Conservation (phyloP, 2,329 filamentous ascomycete genomes). For the Phaeosphaeria sp. region DNA sequence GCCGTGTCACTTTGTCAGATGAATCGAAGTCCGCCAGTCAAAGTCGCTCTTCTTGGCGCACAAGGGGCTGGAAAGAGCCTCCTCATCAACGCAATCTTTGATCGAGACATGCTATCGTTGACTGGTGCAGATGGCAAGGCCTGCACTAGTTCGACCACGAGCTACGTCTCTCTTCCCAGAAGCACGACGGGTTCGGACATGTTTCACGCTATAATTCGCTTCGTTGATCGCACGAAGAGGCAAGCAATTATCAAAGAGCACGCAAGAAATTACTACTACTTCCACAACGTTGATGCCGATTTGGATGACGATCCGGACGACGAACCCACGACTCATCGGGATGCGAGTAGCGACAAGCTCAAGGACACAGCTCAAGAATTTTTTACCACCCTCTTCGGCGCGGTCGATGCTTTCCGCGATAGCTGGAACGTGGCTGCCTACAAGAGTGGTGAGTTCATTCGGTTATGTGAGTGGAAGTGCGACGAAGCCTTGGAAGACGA, state of each 20-base stretch:
- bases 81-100: slow-evolving; percentile 25
- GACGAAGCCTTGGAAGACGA: slow-evolving; percentile 12
- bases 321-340: background rate
- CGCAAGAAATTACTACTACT: slow-evolving; percentile 12
- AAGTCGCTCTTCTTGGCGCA: slow-evolving; percentile 25
- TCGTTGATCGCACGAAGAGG: slow-evolving; percentile 15
- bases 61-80: slow-evolving; percentile 31
- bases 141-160: slow-evolving; percentile 22
- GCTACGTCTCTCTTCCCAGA: slow-evolving; percentile 11
- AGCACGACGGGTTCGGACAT: background rate
- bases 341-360: background rate
- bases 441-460: slow-evolving; percentile 16
- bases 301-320: slow-evolving; percentile 22
- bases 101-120: slow-evolving; percentile 22
- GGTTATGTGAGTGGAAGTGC: slow-evolving; percentile 22
- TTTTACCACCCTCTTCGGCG: slow-evolving; percentile 26
- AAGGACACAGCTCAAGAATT: slow-evolving; percentile 30
- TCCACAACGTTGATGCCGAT: slow-evolving; percentile 19
- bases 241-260: slow-evolving; percentile 23
- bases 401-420: slow-evolving; percentile 12
- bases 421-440: slow-evolving; percentile 13
- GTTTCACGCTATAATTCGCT: slow-evolving; percentile 21
- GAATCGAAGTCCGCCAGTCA: slow-evolving; percentile 8
- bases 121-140: slow-evolving; percentile 27
- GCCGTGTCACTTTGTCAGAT: slow-evolving; percentile 12